These are phyloP conservation scores for Rhizomucor miehei DNA, from an alignment of 371 early-diverging fungal genomes.

Conservation along the genomic window DNA sequence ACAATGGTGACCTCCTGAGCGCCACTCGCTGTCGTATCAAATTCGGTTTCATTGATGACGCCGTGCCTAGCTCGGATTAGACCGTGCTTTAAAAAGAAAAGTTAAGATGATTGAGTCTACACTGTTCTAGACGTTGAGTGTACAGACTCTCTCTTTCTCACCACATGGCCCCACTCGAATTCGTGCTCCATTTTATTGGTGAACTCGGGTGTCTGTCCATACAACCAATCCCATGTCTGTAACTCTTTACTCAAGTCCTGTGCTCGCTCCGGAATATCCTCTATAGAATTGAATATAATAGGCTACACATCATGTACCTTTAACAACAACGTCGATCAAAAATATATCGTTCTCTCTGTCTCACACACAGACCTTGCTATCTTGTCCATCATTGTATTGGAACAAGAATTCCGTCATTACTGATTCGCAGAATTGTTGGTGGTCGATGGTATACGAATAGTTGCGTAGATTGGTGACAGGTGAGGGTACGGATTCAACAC, in stretches of 20 bases:
- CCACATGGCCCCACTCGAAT: conserved; percentile 64
- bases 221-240: conserved; percentile 88
- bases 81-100: conserved; percentile 16
- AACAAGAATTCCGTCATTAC: conserved; percentile 68
- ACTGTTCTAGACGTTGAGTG: not conserved
- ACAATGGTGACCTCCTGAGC: conserved; percentile 35
- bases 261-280: conserved; percentile 31
- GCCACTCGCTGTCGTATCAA: conserved; percentile 21
- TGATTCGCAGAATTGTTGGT: conserved; percentile 78
- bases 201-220: conserved; percentile 92
- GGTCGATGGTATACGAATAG: conserved; percentile 79
- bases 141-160: conserved; percentile 40
- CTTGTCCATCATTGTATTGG: conserved; percentile 38
- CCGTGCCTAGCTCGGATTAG: conserved; percentile 36
- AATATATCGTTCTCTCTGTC: not conserved
- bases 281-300: conserved; percentile 28
- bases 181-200: conserved; percentile 53
- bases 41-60: conserved; percentile 33
- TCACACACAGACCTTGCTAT: conserved; percentile 26
- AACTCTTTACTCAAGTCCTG: conserved; percentile 35
- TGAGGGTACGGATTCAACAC: conserved; percentile 88
- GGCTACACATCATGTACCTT: conserved; percentile 21
- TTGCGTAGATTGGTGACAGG: conserved; percentile 80
- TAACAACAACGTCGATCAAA: not conserved
- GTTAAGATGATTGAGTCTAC: not conserved